Conservation (phyloP, 2,329 filamentous ascomycete genomes). For the Cladophialophora immunda region DNA sequence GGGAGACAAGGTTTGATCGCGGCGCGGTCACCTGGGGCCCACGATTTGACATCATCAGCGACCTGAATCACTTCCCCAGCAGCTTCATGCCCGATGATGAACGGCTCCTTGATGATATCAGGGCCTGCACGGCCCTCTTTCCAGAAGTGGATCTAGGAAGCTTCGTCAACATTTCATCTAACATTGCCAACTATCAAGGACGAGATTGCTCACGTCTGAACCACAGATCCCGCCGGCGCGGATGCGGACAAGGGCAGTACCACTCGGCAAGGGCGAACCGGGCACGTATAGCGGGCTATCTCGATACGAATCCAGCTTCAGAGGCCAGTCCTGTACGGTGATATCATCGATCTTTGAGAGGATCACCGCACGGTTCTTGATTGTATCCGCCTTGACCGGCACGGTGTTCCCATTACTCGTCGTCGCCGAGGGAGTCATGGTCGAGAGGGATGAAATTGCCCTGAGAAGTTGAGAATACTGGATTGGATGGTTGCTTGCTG, state of each 20-base stretch:
- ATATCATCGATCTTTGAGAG: slow-evolving; percentile 5
- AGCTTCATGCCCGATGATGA: slow-evolving; percentile 6
- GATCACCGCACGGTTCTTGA: slow-evolving; percentile 5
- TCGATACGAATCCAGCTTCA: slow-evolving; percentile 7
- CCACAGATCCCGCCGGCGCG: slow-evolving; percentile 1
- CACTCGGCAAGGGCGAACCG: not conserved
- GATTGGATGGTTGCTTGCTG: not conserved
- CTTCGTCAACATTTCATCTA: not conserved
- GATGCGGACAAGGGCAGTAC: slow-evolving; percentile 4
- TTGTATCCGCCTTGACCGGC: not conserved
- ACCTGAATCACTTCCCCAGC: slow-evolving; percentile 1
- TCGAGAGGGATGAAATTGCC: not conserved
- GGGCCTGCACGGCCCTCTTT: slow-evolving; percentile 1
- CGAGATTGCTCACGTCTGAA: not conserved
- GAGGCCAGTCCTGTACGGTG: slow-evolving; percentile 2
- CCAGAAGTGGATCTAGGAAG: not conserved
- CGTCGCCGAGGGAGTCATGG: slow-evolving; percentile 1
- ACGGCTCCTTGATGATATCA: not conserved
- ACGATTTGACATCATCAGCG: not conserved
- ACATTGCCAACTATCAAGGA: not conserved
- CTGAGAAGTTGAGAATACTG: not conserved
- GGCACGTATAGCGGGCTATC: slow-evolving; percentile 3
- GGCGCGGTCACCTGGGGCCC: not conserved
- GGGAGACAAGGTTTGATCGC: not conserved
- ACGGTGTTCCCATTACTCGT: not conserved